Evolutionary conservation across 2,329 filamentous ascomycete genomes (phyloP).

Genomic region (Sclerotinia borealis): DNA sequence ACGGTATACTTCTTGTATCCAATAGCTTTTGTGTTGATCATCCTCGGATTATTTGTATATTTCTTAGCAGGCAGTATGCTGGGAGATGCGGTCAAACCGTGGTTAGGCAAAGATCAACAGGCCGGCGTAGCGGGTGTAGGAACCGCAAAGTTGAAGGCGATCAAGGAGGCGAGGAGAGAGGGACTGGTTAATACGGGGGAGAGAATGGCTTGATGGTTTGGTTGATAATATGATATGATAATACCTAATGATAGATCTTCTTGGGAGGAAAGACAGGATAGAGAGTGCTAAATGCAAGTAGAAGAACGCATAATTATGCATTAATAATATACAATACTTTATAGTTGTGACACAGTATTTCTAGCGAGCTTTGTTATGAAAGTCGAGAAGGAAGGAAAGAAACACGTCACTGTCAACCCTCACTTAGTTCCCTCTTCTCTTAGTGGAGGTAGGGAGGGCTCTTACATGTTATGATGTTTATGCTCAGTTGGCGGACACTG

Average conservation of each 20-base stretch:
- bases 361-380: not conserved
- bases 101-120: slow-evolving; percentile 85
- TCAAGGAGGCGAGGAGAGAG: slow-evolving; percentile 44
- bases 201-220: slow-evolving; percentile 1
- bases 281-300: not conserved
- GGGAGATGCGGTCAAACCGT: slow-evolving; percentile 89
- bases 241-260: not conserved
- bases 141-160: slow-evolving; percentile 74
- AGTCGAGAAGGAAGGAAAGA: too few species aligned
- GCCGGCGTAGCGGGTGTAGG: slow-evolving; percentile 72
- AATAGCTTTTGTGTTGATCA: slow-evolving; percentile 88
- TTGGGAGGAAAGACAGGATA: not conserved
- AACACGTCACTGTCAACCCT: not conserved
- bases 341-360: too few species aligned
- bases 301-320: not conserved
- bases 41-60: slow-evolving; percentile 79
- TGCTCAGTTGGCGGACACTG: not conserved
- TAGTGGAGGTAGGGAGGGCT: not conserved
- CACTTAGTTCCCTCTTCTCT: not conserved
- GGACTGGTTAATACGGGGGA: slow-evolving; percentile 17
- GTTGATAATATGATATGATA: not conserved
- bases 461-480: not conserved
- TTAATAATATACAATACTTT: too few species aligned
- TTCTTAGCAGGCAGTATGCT: slow-evolving; percentile 77
- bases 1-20: slow-evolving; percentile 86